Conservation (phyloP, 768 basidiomycete species). For the Xerocomus potaroensis region DNA sequence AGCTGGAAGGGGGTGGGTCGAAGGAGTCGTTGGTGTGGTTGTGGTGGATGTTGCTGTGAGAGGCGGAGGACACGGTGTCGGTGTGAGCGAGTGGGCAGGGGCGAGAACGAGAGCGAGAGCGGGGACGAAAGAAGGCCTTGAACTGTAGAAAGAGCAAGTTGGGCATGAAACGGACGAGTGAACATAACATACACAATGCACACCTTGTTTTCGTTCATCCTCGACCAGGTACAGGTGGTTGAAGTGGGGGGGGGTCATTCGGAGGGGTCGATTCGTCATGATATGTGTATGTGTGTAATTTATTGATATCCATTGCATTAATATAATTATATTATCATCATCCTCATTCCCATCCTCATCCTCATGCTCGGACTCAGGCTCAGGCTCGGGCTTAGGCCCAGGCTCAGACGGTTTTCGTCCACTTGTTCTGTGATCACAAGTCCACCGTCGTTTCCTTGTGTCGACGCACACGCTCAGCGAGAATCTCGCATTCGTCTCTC, state of each 20-base stretch:
- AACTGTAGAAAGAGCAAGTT: conserved; percentile 36
- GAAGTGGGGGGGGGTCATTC: conserved; percentile 1
- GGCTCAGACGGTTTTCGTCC: too few species aligned
- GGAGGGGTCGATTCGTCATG: too few species aligned
- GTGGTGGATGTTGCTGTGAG: conserved; percentile 16
- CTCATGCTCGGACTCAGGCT: too few species aligned
- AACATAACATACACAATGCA: conserved; percentile 14
- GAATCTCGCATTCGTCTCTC: conserved; percentile 47
- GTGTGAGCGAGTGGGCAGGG: conserved; percentile 25
- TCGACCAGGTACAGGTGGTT: too few species aligned
- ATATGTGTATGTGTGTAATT: too few species aligned
- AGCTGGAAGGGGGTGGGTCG: conserved; percentile 19
- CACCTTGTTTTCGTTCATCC: conserved; percentile 41
- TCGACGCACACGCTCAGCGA: conserved; percentile 74
- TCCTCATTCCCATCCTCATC: too few species aligned
- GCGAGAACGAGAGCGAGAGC: conserved; percentile 51
- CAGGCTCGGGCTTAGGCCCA: too few species aligned
- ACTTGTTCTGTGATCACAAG: background rate
- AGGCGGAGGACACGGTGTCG: conserved; percentile 5
- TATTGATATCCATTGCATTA: too few species aligned
- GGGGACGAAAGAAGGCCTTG: conserved; percentile 49
- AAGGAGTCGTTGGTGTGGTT: conserved; percentile 4
- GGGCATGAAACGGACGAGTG: background rate
- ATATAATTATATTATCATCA: too few species aligned
- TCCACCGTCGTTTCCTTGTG: conserved; percentile 60